Base-by-base conservation (phyloP, 2,329 filamentous ascomycete species). In the Cadophora luteo-olivacea region DNA sequence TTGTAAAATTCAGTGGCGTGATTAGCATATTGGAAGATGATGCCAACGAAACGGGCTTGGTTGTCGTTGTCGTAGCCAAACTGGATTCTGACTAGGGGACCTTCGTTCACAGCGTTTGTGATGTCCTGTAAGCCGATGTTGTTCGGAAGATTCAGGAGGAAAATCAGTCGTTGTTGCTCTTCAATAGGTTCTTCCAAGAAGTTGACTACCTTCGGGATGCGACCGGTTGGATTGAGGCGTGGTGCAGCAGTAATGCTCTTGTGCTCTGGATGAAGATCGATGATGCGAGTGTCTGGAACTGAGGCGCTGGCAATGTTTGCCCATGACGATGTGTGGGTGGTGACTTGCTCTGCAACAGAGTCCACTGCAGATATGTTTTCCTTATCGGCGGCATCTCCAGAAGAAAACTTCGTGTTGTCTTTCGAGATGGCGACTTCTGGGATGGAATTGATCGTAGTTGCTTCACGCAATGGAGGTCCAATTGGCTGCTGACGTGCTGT, bases 91-190 rank as follows among this genome's bases (percentile, higher is more conserved):
- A 72, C 68, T 11, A 78, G 14, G 1, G 76, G 72, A 1, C 77
- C 77, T 69, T 78, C 76, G 24, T 62, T 48, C 7, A 78, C 66
- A 1, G 75, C 75, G 38, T 77, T 65, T 16, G 73, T 75, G 54
- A 78, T 67, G 16, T 76, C 71, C 45, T 72, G 57, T 5, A 76
- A 65, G 19, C 67, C 73, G 6, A 76, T 68, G 14, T 54, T 74
- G 7, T 52, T 38, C 1, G 77, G 77, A 1, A 78, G 67, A 49
- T 76, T 74, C 29, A 77, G 68, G 4, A 78, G 64, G 54, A 77
- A 72, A 4, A 78, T 70, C 2, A 77, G 67, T 14, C 76, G 75
- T 29, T 70, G 70, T 36, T 75, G 72, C 6, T 77, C 69, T 0
- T 51, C 57, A 6, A 71, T 36, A 0, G 70, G 52, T 55, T 77